Conservation (phyloP, 208 protist species). For the Endotrypanum monterogeii region DNA sequence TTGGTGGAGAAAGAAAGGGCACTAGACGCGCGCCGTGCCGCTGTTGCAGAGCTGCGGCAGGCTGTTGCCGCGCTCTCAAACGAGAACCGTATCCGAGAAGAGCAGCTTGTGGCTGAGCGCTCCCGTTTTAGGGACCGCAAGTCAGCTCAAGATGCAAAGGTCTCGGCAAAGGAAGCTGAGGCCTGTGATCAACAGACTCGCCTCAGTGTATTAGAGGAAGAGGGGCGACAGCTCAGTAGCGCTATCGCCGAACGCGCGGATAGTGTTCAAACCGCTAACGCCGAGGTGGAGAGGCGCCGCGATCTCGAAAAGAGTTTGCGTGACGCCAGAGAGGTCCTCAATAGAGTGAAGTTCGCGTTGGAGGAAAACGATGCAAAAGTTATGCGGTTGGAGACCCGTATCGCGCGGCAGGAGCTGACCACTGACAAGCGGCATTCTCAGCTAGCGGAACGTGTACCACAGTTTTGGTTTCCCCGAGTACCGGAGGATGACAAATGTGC, state of each 20-base stretch:
- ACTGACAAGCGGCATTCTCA: conserved; percentile 71
- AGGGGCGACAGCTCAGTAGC: conserved; percentile 57
- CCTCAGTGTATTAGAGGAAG: conserved; percentile 45
- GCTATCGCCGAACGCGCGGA: conserved; percentile 42
- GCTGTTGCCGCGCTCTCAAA: conserved; percentile 42
- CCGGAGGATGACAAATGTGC: conserved; percentile 36
- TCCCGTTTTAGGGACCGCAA: conserved; percentile 48
- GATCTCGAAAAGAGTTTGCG: conserved; percentile 41
- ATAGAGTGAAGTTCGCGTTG: conserved; percentile 59
- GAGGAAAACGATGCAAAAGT: conserved; percentile 80
- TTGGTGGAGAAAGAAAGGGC: conserved; percentile 68
- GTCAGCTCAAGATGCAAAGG: conserved; percentile 73
- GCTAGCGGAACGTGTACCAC: conserved; percentile 53
- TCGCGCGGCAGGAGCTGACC: conserved; percentile 54
- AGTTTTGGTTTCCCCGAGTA: conserved; percentile 55
- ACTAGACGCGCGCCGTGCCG: conserved; percentile 57
- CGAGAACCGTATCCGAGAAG: conserved; percentile 55
- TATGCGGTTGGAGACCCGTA: conserved; percentile 65
- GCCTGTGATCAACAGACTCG: conserved; percentile 51
- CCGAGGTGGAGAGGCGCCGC: conserved; percentile 53
- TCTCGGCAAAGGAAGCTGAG: conserved; percentile 59
- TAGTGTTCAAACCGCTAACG: conserved; percentile 38
- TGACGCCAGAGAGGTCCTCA: conserved; percentile 48
- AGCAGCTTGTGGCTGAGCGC: conserved; percentile 58
- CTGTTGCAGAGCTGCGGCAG: conserved; percentile 67